Percentiles rank a stretch among this genome's conserved stretches.
These are phyloP conservation scores for Cyberlindnera nakhonratchasimensis DNA, from an alignment of 805 yeast genomes.

Conservation along the genomic window DNA sequence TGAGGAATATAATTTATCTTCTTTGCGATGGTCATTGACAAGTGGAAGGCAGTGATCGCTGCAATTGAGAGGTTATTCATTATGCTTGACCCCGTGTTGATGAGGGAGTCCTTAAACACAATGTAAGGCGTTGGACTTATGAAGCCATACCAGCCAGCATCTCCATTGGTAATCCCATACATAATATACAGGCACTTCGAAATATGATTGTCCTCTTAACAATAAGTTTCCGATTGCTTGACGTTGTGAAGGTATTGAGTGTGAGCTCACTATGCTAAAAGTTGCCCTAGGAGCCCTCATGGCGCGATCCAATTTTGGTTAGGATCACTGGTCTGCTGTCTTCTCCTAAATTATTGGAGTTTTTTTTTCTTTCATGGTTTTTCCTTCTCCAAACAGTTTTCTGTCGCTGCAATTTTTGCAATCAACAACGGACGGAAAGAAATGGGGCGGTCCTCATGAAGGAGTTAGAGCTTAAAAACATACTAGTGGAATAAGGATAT, in stretches of 20 bases:
- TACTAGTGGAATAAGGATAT: slow-evolving; percentile 5
- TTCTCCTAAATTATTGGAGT: too few relatives aligned
- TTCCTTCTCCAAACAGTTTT: not conserved
- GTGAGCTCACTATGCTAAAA: too few relatives aligned
- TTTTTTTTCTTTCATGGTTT: not conserved
- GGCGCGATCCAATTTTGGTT: too few relatives aligned
- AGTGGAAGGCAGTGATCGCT: not conserved
- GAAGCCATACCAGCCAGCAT: not conserved
- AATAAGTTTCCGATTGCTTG: too few relatives aligned
- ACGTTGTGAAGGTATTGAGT: too few relatives aligned
- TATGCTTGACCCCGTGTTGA: slow-evolving; percentile 3
- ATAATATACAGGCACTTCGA: not conserved
- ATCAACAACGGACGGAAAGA: not conserved
- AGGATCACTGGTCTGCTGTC: too few relatives aligned
- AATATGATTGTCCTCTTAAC: not conserved
- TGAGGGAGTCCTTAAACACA: slow-evolving; percentile 1
- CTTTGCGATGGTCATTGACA: not conserved
- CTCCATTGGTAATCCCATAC: not conserved
- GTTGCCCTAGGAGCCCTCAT: too few relatives aligned
- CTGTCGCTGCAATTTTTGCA: not conserved
- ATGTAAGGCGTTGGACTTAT: slow-evolving; percentile 2
- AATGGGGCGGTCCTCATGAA: too few relatives aligned
- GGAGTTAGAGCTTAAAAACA: not conserved
- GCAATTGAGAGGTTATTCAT: not conserved
- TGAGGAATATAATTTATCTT: slow-evolving; percentile 1